These are phyloP conservation scores for Quercus lobata DNA, from an alignment of 331 rosid genomes.

Conservation along the genomic window DNA sequence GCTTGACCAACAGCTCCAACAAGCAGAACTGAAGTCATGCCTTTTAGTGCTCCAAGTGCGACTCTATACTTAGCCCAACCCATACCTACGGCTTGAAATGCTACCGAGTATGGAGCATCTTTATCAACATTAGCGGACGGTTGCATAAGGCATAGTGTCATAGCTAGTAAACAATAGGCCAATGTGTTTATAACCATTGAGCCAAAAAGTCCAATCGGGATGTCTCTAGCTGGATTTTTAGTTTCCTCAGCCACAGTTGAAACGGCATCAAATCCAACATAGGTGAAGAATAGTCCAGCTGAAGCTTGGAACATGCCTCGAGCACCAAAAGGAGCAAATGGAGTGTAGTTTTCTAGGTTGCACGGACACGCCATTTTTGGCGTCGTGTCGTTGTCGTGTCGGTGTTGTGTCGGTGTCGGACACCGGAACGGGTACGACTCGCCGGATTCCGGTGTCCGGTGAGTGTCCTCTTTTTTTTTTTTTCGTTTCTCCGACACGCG, in stretches of 20 bases:
- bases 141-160: constrained; percentile 70
- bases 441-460: no score
- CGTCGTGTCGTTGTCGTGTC: no score
- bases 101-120: constrained; percentile 67
- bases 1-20: constrained; percentile 85
- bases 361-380: no score
- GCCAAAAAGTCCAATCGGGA: constrained; percentile 82
- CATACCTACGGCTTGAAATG: constrained; percentile 64
- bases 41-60: constrained; percentile 71
- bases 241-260: constrained; percentile 93
- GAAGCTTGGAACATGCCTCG: constrained; percentile 66
- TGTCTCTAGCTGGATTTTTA: constrained; percentile 66
- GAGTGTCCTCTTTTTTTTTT: no score
- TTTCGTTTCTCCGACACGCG: no score
- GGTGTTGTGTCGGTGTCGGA: no score
- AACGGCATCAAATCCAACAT: constrained; percentile 77
- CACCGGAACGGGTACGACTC: no score
- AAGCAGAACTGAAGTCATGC: constrained; percentile 75
- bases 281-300: constrained; percentile 81
- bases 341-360: constrained; percentile 44
- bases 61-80: constrained; percentile 86
- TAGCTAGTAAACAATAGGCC: constrained; percentile 48
- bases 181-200: constrained; percentile 60
- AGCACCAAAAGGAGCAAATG: constrained; percentile 29
- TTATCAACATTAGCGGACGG: background rate